These are phyloP conservation scores for Scedosporium minutisporum DNA, from an alignment of 2,329 filamentous ascomycete species.

Conservation along the genomic window DNA sequence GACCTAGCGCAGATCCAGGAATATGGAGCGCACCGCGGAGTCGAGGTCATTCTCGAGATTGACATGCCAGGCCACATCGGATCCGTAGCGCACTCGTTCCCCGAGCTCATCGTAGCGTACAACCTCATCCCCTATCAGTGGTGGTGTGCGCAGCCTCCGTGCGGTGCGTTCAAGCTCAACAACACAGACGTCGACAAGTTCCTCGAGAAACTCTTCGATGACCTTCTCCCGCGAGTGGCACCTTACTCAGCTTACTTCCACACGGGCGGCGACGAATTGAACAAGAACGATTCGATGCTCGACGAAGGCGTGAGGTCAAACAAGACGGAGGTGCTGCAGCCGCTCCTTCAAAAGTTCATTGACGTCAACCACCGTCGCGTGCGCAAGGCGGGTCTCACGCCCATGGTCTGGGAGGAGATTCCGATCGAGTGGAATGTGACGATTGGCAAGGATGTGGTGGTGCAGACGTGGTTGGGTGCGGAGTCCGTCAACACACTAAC, in stretches of 20 bases:
- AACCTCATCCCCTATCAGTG: slow-evolving; percentile 44
- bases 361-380: slow-evolving; percentile 60
- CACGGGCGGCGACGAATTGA: slow-evolving; percentile 81
- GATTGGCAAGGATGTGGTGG: slow-evolving; percentile 58
- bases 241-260: slow-evolving; percentile 71
- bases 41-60: slow-evolving; percentile 66
- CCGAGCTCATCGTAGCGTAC: slow-evolving; percentile 62
- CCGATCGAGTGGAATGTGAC: slow-evolving; percentile 68
- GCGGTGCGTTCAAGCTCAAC: slow-evolving; percentile 68
- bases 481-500: slow-evolving; percentile 52
- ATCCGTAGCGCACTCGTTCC: slow-evolving; percentile 54
- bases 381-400: slow-evolving; percentile 52
- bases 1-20: slow-evolving; percentile 59
- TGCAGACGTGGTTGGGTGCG: slow-evolving; percentile 69
- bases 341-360: slow-evolving; percentile 70
- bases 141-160: slow-evolving; percentile 55
- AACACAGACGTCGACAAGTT: slow-evolving; percentile 60
- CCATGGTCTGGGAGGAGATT: slow-evolving; percentile 86
- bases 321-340: slow-evolving; percentile 52
- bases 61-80: slow-evolving; percentile 76
- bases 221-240: slow-evolving; percentile 61
- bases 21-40: slow-evolving; percentile 58
- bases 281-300: slow-evolving; percentile 62
- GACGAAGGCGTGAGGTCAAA: slow-evolving; percentile 66
- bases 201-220: slow-evolving; percentile 61